These are phyloP conservation scores for Hypoxylon sp. DNA, from an alignment of 2,329 filamentous ascomycete species.

Conservation along the genomic window DNA sequence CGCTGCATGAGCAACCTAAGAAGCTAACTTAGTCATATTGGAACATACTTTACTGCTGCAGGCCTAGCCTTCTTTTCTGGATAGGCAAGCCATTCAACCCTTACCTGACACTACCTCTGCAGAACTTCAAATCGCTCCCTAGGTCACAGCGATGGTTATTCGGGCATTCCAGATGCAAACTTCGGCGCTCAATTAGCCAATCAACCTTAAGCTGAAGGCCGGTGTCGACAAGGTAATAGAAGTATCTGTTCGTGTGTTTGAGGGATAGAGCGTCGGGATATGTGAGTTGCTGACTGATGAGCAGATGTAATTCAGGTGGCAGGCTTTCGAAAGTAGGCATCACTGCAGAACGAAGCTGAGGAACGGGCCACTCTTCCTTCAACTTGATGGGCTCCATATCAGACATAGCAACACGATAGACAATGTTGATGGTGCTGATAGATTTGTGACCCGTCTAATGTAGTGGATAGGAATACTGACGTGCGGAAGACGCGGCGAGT, in stretches of 20 bases:
- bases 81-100: not conserved
- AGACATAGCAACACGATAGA: slow-evolving; percentile 5
- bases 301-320: slow-evolving; percentile 76
- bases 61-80: not conserved
- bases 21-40: slow-evolving; percentile 16
- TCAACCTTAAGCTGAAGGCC: slow-evolving; percentile 74
- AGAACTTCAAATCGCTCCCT: slow-evolving; percentile 71
- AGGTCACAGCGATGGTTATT: slow-evolving; percentile 69
- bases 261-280: slow-evolving; percentile 80
- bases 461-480: not conserved
- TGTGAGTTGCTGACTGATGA: slow-evolving; percentile 70
- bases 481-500: not conserved
- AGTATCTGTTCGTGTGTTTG: slow-evolving; percentile 74
- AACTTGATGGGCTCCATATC: not conserved
- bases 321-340: slow-evolving; percentile 61
- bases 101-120: slow-evolving; percentile 69
- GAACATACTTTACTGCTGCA: not conserved
- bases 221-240: slow-evolving; percentile 75
- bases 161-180: slow-evolving; percentile 74
- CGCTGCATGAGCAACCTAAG: slow-evolving; percentile 69
- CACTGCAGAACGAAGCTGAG: not conserved
- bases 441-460: not conserved
- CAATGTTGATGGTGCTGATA: slow-evolving; percentile 14
- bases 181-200: slow-evolving; percentile 76
- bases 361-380: not conserved